These are phyloP conservation scores for Oemleria cerasiformis DNA, from an alignment of 306 rosid genomes.

Conservation along the genomic window DNA sequence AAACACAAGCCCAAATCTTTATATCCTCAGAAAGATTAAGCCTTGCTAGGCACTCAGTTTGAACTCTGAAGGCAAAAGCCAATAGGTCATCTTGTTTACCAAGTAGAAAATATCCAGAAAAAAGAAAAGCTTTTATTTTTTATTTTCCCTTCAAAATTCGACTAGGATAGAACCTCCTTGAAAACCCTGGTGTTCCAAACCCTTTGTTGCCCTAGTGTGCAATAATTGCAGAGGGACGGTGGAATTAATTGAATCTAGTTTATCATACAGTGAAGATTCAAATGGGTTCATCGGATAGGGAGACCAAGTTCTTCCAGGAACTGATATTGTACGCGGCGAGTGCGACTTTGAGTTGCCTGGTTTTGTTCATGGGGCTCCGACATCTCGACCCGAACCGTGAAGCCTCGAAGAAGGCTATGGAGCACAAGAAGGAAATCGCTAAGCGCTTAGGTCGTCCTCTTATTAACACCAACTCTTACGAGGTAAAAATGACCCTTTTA, in stretches of 20 bases:
- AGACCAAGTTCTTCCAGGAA: conserved; percentile 68
- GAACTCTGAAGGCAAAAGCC: too few relatives aligned
- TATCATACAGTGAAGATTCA: neutral
- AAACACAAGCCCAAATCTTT: neutral
- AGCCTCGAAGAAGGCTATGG: conserved; percentile 79
- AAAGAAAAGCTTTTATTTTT: too few relatives aligned
- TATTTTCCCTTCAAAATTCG: too few relatives aligned
- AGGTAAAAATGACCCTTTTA: conserved; percentile 44
- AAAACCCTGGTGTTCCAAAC: too few relatives aligned
- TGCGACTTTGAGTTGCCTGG: conserved; percentile 85
- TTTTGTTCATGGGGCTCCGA: conserved; percentile 66
- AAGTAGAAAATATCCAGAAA: neutral
- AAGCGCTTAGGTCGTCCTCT: conserved; percentile 98
- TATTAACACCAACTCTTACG: conserved; percentile 80
- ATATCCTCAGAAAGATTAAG: too few relatives aligned
- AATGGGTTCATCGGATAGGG: conserved; percentile 59
- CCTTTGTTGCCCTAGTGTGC: neutral
- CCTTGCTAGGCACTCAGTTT: too few relatives aligned
- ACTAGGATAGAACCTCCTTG: too few relatives aligned
- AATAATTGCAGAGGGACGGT: neutral
- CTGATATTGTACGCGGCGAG: conserved; percentile 83
- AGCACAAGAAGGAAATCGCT: conserved; percentile 85
- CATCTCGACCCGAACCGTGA: conserved; percentile 93
- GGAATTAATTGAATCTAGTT: neutral
- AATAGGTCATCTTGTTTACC: neutral